A percentile compares a stretch with the other conserved stretches of the same genome.
Conservation (phyloP, 768 basidiomycete species). For the Ramaria rubella region DNA sequence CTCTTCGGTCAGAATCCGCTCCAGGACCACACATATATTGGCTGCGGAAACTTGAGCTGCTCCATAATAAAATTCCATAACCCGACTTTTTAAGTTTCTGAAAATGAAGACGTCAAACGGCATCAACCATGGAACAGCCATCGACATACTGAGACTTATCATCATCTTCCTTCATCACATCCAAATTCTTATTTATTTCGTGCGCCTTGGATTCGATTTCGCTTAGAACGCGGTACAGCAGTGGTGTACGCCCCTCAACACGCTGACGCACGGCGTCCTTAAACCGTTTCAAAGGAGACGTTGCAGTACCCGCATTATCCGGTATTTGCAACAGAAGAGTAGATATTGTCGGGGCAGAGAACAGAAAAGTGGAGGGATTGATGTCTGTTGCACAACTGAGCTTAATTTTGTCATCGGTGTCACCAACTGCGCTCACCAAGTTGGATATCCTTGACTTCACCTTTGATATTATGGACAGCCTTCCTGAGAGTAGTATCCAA, state of each 20-base stretch:
- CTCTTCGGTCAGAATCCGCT: slow-evolving; percentile 27
- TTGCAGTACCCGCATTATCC: slow-evolving; percentile 27
- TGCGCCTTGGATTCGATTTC: slow-evolving; percentile 55
- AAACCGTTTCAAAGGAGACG: slow-evolving; percentile 55
- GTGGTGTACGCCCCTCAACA: slow-evolving; percentile 55
- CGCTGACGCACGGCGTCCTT: slow-evolving; percentile 54
- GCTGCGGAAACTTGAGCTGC: slow-evolving; percentile 43
- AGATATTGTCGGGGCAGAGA: slow-evolving; percentile 45
- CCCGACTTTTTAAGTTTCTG: slow-evolving; percentile 37
- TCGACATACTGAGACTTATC: slow-evolving; percentile 39
- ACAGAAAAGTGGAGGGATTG: slow-evolving; percentile 50
- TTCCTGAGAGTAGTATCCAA: slow-evolving; percentile 26
- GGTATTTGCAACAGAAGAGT: slow-evolving; percentile 33
- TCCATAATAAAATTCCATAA: slow-evolving; percentile 42
- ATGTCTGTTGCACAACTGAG: slow-evolving; percentile 32
- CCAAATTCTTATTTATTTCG: slow-evolving; percentile 55
- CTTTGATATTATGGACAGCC: slow-evolving; percentile 30
- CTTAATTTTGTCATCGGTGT: background rate
- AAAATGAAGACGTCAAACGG: slow-evolving; percentile 2
- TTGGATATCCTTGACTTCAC: slow-evolving; percentile 21
- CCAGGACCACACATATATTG: slow-evolving; percentile 37
- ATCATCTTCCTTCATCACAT: slow-evolving; percentile 36
- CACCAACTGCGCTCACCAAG: slow-evolving; percentile 22
- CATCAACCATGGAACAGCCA: background rate
- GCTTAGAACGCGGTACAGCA: slow-evolving; percentile 51